Conservation (phyloP, 2,329 filamentous ascomycete species). For the Plenodomus tracheiphilus region DNA sequence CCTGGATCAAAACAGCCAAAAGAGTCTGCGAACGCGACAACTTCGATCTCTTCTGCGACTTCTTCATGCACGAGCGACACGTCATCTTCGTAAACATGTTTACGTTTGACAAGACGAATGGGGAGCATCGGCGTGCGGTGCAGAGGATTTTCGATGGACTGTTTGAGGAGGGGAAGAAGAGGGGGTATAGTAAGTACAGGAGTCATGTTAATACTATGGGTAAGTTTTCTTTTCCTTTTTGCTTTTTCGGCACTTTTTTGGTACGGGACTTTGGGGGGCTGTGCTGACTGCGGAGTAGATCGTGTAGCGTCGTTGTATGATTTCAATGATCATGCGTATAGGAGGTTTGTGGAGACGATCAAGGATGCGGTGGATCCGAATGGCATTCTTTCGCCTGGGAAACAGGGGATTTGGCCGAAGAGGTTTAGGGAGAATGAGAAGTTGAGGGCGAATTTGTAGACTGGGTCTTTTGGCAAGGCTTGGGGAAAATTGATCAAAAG, state of each 20-base stretch:
- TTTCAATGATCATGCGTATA: slow-evolving; percentile 38
- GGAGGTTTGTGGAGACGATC: slow-evolving; percentile 36
- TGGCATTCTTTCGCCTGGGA: slow-evolving; percentile 36
- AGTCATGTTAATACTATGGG: slow-evolving; percentile 39
- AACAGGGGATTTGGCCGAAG: slow-evolving; percentile 38
- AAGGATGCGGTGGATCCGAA: slow-evolving; percentile 40
- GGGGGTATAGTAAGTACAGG: slow-evolving; percentile 37
- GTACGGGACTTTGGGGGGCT: no score
- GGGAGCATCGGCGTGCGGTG: slow-evolving; percentile 44
- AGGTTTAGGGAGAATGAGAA: slow-evolving; percentile 25
- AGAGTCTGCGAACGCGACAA: slow-evolving; percentile 48
- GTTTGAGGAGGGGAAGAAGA: slow-evolving; percentile 32
- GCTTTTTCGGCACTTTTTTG: background rate
- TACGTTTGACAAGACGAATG: slow-evolving; percentile 51
- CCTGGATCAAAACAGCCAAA: slow-evolving; percentile 50
- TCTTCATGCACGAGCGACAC: slow-evolving; percentile 55
- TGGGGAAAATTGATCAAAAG: no score
- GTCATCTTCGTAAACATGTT: slow-evolving; percentile 55
- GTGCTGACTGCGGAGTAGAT: slow-evolving; percentile 17
- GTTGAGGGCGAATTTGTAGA: slow-evolving; percentile 28
- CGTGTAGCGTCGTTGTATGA: slow-evolving; percentile 36
- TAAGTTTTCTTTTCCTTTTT: slow-evolving; percentile 9
- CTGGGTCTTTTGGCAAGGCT: background rate
- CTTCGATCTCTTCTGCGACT: slow-evolving; percentile 53
- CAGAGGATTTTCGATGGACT: slow-evolving; percentile 31